Percentiles rank a stretch among this genome's conserved stretches.
These are phyloP conservation scores for Cercospora brassicicola DNA, from an alignment of 2,329 filamentous ascomycete species.

Conservation along the genomic window DNA sequence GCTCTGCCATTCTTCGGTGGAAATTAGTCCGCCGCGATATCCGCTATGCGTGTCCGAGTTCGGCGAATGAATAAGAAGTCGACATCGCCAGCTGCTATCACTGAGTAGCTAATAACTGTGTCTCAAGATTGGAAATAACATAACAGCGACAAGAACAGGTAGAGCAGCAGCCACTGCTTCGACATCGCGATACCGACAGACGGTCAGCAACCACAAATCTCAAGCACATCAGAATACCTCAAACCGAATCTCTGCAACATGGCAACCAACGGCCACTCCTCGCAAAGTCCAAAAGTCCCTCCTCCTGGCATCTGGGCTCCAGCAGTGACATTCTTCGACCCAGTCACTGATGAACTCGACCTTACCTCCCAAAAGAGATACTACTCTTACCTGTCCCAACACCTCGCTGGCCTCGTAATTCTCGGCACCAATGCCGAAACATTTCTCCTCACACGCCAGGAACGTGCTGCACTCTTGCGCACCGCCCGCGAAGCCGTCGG, in stretches of 20 bases:
- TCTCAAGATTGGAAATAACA: not conserved
- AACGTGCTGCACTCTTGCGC: slow-evolving; percentile 44
- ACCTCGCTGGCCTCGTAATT: slow-evolving; percentile 49
- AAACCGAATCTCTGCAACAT: not conserved
- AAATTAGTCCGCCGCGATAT: slow-evolving; percentile 7
- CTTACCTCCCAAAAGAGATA: slow-evolving; percentile 46
- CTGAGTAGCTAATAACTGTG: not conserved
- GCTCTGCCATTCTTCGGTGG: not conserved
- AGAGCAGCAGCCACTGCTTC: not conserved
- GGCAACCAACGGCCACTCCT: slow-evolving; percentile 25
- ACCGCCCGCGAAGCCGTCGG: slow-evolving; percentile 47
- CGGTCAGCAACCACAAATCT: not conserved
- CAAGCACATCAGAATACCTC: not conserved
- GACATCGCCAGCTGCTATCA: not conserved
- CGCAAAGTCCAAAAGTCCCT: slow-evolving; percentile 53
- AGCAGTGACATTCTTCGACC: slow-evolving; percentile 50
- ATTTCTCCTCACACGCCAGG: slow-evolving; percentile 48
- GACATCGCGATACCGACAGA: not conserved
- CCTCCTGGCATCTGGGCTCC: slow-evolving; percentile 41
- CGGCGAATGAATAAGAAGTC: slow-evolving; percentile 5
- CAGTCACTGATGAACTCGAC: slow-evolving; percentile 44
- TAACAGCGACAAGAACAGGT: not conserved
- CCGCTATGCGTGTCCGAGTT: slow-evolving; percentile 13
- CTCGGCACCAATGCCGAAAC: slow-evolving; percentile 52
- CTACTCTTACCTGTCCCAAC: slow-evolving; percentile 47